phyloP scores from a whole-genome alignment of 306 rosid genomes.

The Cucurbita argyrosperma region DNA sequence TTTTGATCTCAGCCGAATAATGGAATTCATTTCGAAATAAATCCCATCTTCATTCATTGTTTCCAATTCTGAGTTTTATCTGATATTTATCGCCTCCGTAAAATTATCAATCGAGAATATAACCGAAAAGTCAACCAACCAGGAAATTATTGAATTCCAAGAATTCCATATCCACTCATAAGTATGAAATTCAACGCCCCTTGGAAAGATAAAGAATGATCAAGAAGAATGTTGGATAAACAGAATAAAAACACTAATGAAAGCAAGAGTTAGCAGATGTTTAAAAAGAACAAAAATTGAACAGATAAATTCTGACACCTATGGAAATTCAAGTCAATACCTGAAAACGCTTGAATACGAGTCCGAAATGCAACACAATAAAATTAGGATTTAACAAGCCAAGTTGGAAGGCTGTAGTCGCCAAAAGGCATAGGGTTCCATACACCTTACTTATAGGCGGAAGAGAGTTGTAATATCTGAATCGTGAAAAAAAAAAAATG shows the following conservation, averaged over 20 bases:
- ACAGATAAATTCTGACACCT: neutral
- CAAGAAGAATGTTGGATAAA: neutral
- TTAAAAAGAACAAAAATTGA: neutral
- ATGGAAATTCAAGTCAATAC: slow-evolving; percentile 19
- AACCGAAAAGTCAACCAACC: neutral
- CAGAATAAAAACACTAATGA: neutral
- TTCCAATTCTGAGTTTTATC: neutral
- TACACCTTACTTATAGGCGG: slow-evolving; percentile 90
- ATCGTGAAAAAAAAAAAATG: neutral
- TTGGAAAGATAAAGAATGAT: neutral
- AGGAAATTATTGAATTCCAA: neutral
- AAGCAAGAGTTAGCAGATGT: neutral
- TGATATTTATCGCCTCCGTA: neutral
- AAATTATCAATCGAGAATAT: neutral
- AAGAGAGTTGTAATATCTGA: slow-evolving; percentile 70
- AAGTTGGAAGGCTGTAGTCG: slow-evolving; percentile 42
- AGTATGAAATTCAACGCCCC: neutral
- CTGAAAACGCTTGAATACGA: slow-evolving; percentile 48
- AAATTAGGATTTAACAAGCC: slow-evolving; percentile 13
- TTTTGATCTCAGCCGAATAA: neutral
- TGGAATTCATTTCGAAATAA: neutral
- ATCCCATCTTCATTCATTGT: neutral
- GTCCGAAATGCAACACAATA: slow-evolving; percentile 30
- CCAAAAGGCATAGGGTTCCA: slow-evolving; percentile 61
- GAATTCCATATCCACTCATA: neutral